These are phyloP conservation scores for Lepidopterella palustris DNA, from an alignment of 495 filamentous ascomycete species.

Conservation along the genomic window DNA sequence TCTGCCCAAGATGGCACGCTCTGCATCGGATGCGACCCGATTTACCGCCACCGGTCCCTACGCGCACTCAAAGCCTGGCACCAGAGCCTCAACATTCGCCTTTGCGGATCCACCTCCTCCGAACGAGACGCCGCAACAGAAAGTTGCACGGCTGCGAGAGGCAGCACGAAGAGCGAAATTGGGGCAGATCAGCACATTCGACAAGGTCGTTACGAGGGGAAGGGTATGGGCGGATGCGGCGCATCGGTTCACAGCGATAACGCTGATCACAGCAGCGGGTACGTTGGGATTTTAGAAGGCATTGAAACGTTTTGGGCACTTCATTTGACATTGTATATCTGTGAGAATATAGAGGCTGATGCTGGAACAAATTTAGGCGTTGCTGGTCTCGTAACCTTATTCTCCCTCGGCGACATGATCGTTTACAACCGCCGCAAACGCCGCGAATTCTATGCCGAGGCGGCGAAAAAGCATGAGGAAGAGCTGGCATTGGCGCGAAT, in stretches of 20 bases:
- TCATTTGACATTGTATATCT: not conserved
- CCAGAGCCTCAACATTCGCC: constrained; percentile 23
- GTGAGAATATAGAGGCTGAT: constrained; percentile 2
- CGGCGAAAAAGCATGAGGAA: constrained; percentile 27
- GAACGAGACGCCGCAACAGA: constrained; percentile 79
- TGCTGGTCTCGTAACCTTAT: constrained; percentile 64
- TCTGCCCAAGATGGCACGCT: constrained; percentile 59
- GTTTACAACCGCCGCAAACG: constrained; percentile 70
- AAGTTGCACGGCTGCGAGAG: constrained; percentile 77
- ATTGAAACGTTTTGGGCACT: not conserved
- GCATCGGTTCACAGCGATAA: constrained; percentile 68
- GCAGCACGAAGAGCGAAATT: constrained; percentile 64
- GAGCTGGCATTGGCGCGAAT: constrained; percentile 27
- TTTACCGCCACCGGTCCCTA: constrained; percentile 92
- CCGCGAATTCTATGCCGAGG: constrained; percentile 31
- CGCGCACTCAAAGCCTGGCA: constrained; percentile 59
- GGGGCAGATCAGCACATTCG: constrained; percentile 59
- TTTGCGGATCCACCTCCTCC: constrained; percentile 33
- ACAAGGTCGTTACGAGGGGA: constrained; percentile 60
- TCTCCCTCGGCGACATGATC: constrained; percentile 80
- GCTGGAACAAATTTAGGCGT: constrained; percentile 47
- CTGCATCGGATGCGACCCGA: constrained; percentile 85
- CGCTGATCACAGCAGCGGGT: constrained; percentile 77
- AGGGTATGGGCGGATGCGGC: constrained; percentile 73
- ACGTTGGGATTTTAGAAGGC: constrained; percentile 29